A percentile compares a stretch with the other conserved stretches of the same genome.
phyloP scores from a whole-genome alignment of 306 rosid species.

The Neltuma alba region DNA sequence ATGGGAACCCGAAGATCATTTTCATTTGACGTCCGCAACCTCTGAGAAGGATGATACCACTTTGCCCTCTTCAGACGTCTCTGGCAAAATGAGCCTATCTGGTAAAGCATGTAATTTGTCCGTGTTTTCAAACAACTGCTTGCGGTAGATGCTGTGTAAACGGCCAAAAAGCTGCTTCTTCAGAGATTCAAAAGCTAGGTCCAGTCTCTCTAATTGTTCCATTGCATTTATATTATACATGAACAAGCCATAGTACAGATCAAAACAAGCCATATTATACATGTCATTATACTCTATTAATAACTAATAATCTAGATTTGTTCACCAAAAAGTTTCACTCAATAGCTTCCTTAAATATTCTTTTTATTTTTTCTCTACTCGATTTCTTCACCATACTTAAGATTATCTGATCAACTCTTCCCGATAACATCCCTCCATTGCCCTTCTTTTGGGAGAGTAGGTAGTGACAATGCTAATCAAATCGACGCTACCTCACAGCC shows the following conservation, averaged over 20 bases:
- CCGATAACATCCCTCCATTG: too few species aligned
- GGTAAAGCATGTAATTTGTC: constrained; percentile 35
- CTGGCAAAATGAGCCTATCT: constrained; percentile 46
- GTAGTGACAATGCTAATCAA: too few species aligned
- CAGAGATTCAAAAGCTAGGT: constrained; percentile 66
- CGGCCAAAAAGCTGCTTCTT: constrained; percentile 78
- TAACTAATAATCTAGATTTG: too few species aligned
- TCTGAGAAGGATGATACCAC: constrained; percentile 36
- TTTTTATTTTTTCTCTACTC: too few species aligned
- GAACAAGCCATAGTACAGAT: constrained; percentile 88
- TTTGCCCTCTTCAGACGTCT: constrained; percentile 38
- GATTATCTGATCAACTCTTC: too few species aligned
- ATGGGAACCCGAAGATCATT: constrained; percentile 20
- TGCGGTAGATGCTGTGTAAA: constrained; percentile 31
- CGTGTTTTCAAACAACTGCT: constrained; percentile 54
- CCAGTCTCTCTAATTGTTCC: constrained; percentile 45
- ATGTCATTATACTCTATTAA: too few species aligned
- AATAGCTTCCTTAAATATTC: too few species aligned
- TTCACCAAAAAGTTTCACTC: too few species aligned
- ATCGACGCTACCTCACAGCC: too few species aligned
- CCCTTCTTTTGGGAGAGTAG: too few species aligned
- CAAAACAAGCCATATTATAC: too few species aligned
- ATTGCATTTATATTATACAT: constrained; percentile 67
- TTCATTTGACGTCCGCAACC: constrained; percentile 38
- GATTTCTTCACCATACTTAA: too few species aligned